Conservation (phyloP, 805 yeast species). For the Candida koratica region DNA sequence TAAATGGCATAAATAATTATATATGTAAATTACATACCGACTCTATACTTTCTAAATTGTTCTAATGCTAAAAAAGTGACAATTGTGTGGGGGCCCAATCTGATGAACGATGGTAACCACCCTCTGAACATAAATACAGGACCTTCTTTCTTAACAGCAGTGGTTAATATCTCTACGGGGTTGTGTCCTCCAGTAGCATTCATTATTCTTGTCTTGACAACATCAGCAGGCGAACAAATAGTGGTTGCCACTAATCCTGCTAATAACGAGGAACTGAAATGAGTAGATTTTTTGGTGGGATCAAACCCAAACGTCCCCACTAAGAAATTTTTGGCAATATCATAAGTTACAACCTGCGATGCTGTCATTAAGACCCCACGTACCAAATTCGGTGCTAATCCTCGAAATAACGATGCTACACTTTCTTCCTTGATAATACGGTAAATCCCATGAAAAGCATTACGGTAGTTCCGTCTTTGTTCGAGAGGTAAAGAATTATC, state of each 20-base stretch:
- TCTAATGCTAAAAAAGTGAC: slow-evolving; percentile 66
- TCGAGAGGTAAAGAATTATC: slow-evolving; percentile 65
- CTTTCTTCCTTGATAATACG: slow-evolving; percentile 64
- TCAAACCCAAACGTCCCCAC: slow-evolving; percentile 50
- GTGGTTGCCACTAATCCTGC: slow-evolving; percentile 91
- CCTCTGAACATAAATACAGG: slow-evolving; percentile 81
- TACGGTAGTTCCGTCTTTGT: slow-evolving; percentile 66
- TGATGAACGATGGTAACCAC: slow-evolving; percentile 82
- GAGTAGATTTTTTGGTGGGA: slow-evolving; percentile 62
- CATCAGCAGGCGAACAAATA: slow-evolving; percentile 90
- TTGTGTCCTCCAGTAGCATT: slow-evolving; percentile 47
- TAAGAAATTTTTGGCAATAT: slow-evolving; percentile 60
- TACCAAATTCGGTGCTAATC: slow-evolving; percentile 70
- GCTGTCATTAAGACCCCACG: slow-evolving; percentile 89
- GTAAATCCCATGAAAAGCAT: slow-evolving; percentile 72
- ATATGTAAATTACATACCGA: slow-evolving; percentile 40
- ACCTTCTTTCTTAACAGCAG: slow-evolving; percentile 68
- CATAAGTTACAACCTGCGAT: slow-evolving; percentile 85
- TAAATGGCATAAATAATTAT: slow-evolving; percentile 11
- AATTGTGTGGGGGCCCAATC: slow-evolving; percentile 81
- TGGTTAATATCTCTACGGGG: slow-evolving; percentile 47
- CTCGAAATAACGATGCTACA: slow-evolving; percentile 56
- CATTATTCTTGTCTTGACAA: slow-evolving; percentile 85
- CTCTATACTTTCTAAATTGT: slow-evolving; percentile 51
- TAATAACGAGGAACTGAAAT: slow-evolving; percentile 69